phyloP scores from a whole-genome alignment of 768 basidiomycete genomes.

The Mycena belliarum region DNA sequence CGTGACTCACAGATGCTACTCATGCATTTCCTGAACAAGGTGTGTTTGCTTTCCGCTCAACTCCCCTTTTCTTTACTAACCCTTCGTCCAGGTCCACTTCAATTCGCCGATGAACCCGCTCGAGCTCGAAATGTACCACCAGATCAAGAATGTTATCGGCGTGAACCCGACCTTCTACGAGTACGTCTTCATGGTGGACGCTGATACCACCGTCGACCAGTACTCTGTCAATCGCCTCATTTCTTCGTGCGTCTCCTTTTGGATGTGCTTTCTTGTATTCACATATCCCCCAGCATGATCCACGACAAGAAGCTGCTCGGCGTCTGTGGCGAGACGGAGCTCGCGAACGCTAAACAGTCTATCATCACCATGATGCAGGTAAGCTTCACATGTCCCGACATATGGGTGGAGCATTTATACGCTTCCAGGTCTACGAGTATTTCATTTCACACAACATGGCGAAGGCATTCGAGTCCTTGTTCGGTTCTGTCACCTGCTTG shows the following conservation, averaged over 20 bases:
- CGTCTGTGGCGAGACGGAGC: constrained; percentile 92
- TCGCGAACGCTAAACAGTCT: constrained; percentile 93
- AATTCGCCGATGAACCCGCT: constrained; percentile 94
- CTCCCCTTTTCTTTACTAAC: not conserved
- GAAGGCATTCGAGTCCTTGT: constrained; percentile 95
- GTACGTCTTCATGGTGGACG: constrained; percentile 90
- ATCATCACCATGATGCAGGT: constrained; percentile 98
- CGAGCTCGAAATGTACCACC: constrained; percentile 98
- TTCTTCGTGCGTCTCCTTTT: constrained; percentile 70
- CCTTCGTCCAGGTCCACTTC: constrained; percentile 83
- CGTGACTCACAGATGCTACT: constrained; percentile 95
- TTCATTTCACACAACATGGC: constrained; percentile 99
- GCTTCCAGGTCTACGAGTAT: constrained; percentile 88
- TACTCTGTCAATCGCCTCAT: constrained; percentile 87
- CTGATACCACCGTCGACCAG: constrained; percentile 92
- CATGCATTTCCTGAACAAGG: constrained; percentile 98
- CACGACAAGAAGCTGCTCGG: constrained; percentile 94
- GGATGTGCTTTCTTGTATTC: not conserved
- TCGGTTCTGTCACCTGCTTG: constrained; percentile 97
- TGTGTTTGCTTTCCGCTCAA: constrained; percentile 28
- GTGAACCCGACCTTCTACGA: constrained; percentile 99
- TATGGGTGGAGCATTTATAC: not conserved
- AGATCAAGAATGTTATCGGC: constrained; percentile 99
- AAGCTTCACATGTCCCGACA: constrained; percentile 14
- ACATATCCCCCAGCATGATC: constrained; percentile 70